Conservation (phyloP, 2,329 filamentous ascomycete genomes). For the Calonectria crousiana region DNA sequence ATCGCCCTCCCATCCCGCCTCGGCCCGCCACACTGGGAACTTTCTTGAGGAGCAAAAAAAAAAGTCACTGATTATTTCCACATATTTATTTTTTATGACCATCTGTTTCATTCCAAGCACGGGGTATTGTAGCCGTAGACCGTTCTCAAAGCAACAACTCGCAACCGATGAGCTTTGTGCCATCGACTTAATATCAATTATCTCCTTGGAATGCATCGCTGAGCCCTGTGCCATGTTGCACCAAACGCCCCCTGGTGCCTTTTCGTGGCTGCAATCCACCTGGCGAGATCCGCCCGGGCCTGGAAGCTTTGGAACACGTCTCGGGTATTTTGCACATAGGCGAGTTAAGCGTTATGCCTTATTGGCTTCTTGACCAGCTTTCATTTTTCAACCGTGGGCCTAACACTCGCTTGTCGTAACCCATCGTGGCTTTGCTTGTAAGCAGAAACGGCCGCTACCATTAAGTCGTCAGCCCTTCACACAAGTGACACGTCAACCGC, state of each 20-base stretch:
- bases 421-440: slow-evolving; percentile 18
- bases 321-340: slow-evolving; percentile 9
- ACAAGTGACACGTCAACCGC: slow-evolving; percentile 28
- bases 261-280: slow-evolving; percentile 7
- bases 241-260: not conserved
- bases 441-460: slow-evolving; percentile 23
- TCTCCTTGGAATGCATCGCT: slow-evolving; percentile 4
- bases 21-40: slow-evolving; percentile 7
- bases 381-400: slow-evolving; percentile 11
- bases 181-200: not conserved
- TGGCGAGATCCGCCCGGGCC: not conserved
- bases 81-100: not conserved
- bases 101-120: not conserved
- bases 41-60: not conserved
- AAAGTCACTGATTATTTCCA: not conserved
- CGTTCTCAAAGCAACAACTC: not conserved
- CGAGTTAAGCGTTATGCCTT: slow-evolving; percentile 6
- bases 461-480: slow-evolving; percentile 15
- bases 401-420: slow-evolving; percentile 3
- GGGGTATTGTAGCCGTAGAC: not conserved
- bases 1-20: slow-evolving; percentile 4
- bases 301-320: slow-evolving; percentile 1
- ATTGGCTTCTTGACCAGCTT: slow-evolving; percentile 5
- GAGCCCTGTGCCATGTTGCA: slow-evolving; percentile 3
- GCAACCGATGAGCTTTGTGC: not conserved